phyloP scores from a whole-genome alignment of 176 grass and related monocot genomes.

The maize (Zea mays) region DNA sequence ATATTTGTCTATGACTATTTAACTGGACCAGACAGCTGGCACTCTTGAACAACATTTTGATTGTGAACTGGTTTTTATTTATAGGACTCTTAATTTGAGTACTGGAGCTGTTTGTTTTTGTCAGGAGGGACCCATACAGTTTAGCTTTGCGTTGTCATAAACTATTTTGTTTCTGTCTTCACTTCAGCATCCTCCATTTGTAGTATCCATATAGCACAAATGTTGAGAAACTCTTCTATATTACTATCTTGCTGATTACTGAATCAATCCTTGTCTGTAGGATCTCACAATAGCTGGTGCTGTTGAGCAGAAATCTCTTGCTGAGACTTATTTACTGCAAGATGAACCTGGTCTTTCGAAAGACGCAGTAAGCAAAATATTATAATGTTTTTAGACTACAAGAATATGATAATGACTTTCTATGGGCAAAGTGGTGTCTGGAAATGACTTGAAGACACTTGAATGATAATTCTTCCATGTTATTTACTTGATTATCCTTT shows the following conservation, averaged over 20 bases:
- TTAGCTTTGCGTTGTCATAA: conserved; percentile 22
- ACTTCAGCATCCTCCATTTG: neutral
- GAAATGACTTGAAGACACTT: conserved; percentile 11
- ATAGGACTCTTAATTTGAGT: conserved; percentile 2
- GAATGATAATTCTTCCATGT: conserved; percentile 10
- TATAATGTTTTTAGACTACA: conserved; percentile 19
- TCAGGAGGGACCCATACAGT: neutral
- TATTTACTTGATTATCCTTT: conserved; percentile 16
- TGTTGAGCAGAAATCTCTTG: conserved; percentile 67
- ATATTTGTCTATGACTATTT: conserved; percentile 23
- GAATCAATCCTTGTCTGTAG: conserved; percentile 47
- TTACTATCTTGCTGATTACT: conserved; percentile 18
- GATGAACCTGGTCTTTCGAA: conserved; percentile 44
- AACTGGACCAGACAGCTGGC: neutral
- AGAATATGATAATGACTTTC: neutral
- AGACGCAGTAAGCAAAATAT: conserved; percentile 40
- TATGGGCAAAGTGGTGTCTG: conserved; percentile 14
- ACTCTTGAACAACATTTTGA: conserved; percentile 3
- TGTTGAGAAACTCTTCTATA: neutral
- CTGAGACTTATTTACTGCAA: conserved; percentile 79
- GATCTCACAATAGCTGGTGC: conserved; percentile 36
- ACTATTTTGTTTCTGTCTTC: neutral
- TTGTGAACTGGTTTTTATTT: conserved; percentile 13
- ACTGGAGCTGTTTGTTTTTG: conserved; percentile 1
- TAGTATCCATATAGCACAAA: conserved; percentile 11